Base-by-base conservation (phyloP, 169 alveolate species). In the Plasmodium gonderi region DNA sequence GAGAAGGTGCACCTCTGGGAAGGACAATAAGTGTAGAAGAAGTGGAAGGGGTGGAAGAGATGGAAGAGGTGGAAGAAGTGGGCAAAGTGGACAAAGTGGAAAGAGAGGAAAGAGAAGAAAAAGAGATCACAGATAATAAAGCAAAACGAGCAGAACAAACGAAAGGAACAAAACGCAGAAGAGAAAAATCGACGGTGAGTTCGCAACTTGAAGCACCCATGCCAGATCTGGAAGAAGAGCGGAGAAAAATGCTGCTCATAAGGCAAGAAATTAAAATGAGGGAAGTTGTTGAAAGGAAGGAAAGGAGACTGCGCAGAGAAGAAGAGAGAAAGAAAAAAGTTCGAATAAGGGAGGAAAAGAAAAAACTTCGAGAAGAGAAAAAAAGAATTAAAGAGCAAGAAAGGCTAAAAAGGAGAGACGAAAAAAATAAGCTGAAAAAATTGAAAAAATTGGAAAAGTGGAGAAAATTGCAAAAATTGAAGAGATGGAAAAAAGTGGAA, bases 311-410 rank as follows among this genome's bases (percentile, higher is more conserved):
- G 31, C 6, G 54, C 4, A 75, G 82, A 26, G 82, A 75, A 11
- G 68, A 75, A 75, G 82, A 75, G 29, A 75, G 31, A 49, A 49
- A 23, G 29, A 75, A 44, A 17, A 75, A 75, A n/a, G n/a, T 42
- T 0, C 31, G 14, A 42, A 40, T 75, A 23, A 75, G 29, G 33
- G 69, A 75, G 17, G 67, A 75, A 49, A 75, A 75, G 31, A 75
- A 75, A 6, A 75, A 31, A 42, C 11, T 75, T 9, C 26, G 82
- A 42, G 82, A 75, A 44, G 82, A 75, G 31, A 75, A 75, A 20
- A 75, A 75, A 75, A 75, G 29, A 38, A 42, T 75, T 20, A 75
- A 75, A 42, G 82, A 75, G n/a, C 67, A 75, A 49, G 82, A 75
- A 42, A 75, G 68, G 38, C 9, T 75, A 42, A 75, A 42, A 75